Conservation (phyloP, 129 eudicot genomes). For the Lactuca saligna region DNA sequence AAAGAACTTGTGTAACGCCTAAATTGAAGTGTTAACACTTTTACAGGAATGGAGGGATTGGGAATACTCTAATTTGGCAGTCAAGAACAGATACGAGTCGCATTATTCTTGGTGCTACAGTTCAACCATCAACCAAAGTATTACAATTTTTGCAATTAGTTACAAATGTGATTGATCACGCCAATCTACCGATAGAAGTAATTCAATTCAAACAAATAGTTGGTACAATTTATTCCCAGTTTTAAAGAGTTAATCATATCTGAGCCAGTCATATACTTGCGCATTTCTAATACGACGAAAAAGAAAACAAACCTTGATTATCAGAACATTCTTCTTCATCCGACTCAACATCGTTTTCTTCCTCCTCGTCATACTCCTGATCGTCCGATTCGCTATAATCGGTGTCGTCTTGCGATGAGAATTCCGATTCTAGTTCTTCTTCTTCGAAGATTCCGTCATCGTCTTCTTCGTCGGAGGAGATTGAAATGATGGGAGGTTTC, state of each 20-base stretch:
- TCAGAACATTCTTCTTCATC: conserved; percentile 22
- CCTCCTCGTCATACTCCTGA: conserved; percentile 19
- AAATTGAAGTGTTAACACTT: too few relatives aligned
- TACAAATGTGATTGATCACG: not conserved
- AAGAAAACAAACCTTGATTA: conserved; percentile 44
- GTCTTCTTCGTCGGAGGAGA: conserved; percentile 29
- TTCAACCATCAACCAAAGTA: conserved; percentile 9
- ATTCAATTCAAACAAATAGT: not conserved
- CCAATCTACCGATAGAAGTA: conserved; percentile 9
- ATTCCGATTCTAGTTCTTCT: conserved; percentile 30
- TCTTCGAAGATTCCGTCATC: conserved; percentile 6
- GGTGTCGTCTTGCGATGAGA: conserved; percentile 20
- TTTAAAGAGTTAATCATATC: not conserved
- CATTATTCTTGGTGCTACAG: not conserved
- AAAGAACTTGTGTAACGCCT: too few relatives aligned
- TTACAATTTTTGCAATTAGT: not conserved
- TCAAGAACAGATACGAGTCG: not conserved
- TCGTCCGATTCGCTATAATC: conserved; percentile 28
- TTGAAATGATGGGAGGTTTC: conserved; percentile 41
- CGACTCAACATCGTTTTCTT: conserved; percentile 31
- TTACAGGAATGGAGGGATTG: too few relatives aligned
- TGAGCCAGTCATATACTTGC: not conserved
- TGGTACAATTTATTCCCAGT: not conserved
- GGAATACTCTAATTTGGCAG: not conserved
- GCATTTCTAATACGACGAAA: not conserved